A percentile compares a stretch with the other conserved stretches of the same genome.
Evolutionary conservation across 371 early-diverging fungal genomes (phyloP).

Genomic region (Mucor velutinosus): DNA sequence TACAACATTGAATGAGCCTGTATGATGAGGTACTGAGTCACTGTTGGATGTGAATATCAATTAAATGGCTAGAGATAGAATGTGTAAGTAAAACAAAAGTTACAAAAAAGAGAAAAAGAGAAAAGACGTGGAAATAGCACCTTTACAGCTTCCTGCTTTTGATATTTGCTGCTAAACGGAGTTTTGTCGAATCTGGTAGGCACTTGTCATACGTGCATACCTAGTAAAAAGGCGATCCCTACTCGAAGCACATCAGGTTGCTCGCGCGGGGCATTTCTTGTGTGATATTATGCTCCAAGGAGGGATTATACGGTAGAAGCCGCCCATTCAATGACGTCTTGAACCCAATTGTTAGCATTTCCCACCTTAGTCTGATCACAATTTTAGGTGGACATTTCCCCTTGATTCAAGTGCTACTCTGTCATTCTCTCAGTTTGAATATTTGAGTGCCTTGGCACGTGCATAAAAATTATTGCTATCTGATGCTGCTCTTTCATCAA

Average conservation of each 20-base stretch:
- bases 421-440: neutral
- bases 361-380: no score
- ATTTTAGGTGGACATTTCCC: neutral
- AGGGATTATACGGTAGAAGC: neutral
- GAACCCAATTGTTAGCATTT: neutral
- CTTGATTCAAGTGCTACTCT: neutral
- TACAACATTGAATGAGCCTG: neutral
- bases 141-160: neutral
- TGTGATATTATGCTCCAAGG: neutral
- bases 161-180: slow-evolving; percentile 1
- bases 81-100: neutral
- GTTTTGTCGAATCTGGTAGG: neutral
- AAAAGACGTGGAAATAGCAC: neutral
- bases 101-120: neutral
- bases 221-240: slow-evolving; percentile 2
- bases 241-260: neutral
- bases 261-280: neutral
- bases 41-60: neutral
- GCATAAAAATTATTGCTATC: neutral
- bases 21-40: neutral
- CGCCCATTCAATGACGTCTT: neutral
- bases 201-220: slow-evolving; percentile 1
- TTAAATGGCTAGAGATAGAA: neutral
- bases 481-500: neutral
- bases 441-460: neutral